Base-by-base conservation (phyloP, 768 basidiomycete species). In the Tricholoma flavovirens region DNA sequence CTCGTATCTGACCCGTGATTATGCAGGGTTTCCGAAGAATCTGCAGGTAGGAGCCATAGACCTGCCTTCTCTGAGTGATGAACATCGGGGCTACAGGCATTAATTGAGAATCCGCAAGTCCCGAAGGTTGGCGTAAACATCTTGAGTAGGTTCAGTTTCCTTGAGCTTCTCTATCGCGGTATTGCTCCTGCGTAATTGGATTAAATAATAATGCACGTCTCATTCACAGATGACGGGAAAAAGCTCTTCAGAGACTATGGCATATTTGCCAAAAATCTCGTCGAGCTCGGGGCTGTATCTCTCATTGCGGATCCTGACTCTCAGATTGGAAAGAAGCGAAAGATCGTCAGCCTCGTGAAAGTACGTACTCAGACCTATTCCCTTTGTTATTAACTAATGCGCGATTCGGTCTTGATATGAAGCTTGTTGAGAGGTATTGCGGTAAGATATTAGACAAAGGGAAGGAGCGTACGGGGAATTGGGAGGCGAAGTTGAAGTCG, bases 221-320 rank as follows among this genome's bases (percentile, higher is more conserved):
- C 12, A 26, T 6, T 33, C 36, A 30, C 53, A 74, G 73, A 67
- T 53, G 74, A 75, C 48, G 74, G 71, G 12, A 69, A 62, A 54
- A 75, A 75, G 53, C 60, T 75, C 2, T 74, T 72, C 54, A 59
- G 66, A 26, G 73, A 75, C 55, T 74, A 73, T 56, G 74, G 74
- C 2, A 66, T 75, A n/a, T 56, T 73, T 40, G 64, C 67, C 19
- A 63, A 65, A 35, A 69, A 67, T 26, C 62, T 75, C 0, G 64
- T 75, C 7, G 74, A 75, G 57, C 70, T 75, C 1, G 73, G 71
- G 3, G 61, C 58, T 11, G 54, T 75, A 1, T 69, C 72, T 8
- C 50, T 60, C 2, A 59, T 67, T 15, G 73, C 67, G 11, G 73
- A 75, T 54, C 60, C 68, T 4, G 48, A 49, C 15, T 8, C 17